Evolutionary conservation across 306 rosid genomes (phyloP), one percentile per base, ranked within the genome.

Genomic region (Astragalus membranaceus): DNA sequence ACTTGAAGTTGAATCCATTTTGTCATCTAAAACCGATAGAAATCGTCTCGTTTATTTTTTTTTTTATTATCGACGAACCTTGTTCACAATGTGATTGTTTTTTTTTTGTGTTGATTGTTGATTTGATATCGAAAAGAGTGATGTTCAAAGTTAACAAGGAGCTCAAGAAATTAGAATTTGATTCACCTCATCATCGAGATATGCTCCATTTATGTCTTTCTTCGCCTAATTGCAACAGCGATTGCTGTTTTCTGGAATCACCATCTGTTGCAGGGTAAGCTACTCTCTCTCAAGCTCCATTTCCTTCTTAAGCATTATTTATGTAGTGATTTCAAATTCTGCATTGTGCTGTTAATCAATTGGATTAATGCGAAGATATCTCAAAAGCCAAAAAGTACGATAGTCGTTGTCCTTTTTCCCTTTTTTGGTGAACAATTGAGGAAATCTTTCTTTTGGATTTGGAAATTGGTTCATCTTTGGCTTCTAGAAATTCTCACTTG

Each of bases 131-230:
- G 55, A 42, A 60, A 14, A 26, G 26, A 36, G 23, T 42, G 35
- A 82, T 80, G 87, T 52, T 23, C 23, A 64, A 84, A 33, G 62
- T 79, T 15, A 63, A 79, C 9, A 73, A n/a, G 68, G 62, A 68
- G 63, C 62, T 73, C 23, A 32, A 75, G 68, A 84, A 75, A 6
- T 33, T 64, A 5, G 50, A 37, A 59, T 35, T 65, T 42, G 73
- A 69, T 54, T 74, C 80, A 52, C 78, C 67, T 17, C 32, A 11
- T 17, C 37, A 13, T 63, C 65, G 48, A 73, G 69, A 71, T 70
- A 54, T 29, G 14, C 58, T 71, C 3, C 75, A 42, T 9, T 73
- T 64, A 2, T 51, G 80, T 41, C 73, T 71, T 64, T 77, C 80
- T 52, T n/a, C 73, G 29, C 70, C 68, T 10, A 29, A 54, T 67